Conservation (phyloP, 108 stramenopile species). For the Cyclostephanos invisitatus region DNA sequence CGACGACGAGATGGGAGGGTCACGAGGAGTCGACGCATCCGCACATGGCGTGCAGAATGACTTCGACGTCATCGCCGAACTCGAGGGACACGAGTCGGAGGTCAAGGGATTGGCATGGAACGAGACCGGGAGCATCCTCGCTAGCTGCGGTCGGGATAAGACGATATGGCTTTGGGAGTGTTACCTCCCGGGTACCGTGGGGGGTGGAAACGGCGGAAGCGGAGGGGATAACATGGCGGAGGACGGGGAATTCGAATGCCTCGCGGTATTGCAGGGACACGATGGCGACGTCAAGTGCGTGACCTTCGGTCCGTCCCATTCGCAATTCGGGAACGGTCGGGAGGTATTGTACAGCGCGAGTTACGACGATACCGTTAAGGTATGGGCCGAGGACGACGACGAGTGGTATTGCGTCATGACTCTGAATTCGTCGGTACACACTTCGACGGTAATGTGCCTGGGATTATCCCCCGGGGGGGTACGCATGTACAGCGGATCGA, state of each 20-base stretch:
- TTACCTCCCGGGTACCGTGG: conserved; percentile 70
- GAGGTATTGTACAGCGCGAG: conserved; percentile 81
- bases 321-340: conserved; percentile 80
- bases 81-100: conserved; percentile 94
- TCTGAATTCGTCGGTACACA: conserved; percentile 59
- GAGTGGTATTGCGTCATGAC: conserved; percentile 95
- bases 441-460: conserved; percentile 90
- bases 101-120: conserved; percentile 93
- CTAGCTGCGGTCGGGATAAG: conserved; percentile 97
- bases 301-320: conserved; percentile 81
- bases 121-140: conserved; percentile 83
- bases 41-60: background rate
- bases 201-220: conserved; percentile 39
- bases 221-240: conserved; percentile 1
- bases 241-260: conserved; percentile 88
- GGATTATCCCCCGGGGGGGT: conserved; percentile 78
- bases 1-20: no score
- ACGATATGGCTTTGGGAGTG: conserved; percentile 98
- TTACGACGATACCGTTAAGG: conserved; percentile 92
- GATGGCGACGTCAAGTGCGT: conserved; percentile 95
- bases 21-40: no score
- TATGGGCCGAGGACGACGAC: conserved; percentile 95
- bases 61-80: conserved; percentile 83
- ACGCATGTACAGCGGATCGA: conserved; percentile 78
- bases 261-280: conserved; percentile 93